Conservation (phyloP, 73 alveolate species). For the Symbiodinium natans region DNA sequence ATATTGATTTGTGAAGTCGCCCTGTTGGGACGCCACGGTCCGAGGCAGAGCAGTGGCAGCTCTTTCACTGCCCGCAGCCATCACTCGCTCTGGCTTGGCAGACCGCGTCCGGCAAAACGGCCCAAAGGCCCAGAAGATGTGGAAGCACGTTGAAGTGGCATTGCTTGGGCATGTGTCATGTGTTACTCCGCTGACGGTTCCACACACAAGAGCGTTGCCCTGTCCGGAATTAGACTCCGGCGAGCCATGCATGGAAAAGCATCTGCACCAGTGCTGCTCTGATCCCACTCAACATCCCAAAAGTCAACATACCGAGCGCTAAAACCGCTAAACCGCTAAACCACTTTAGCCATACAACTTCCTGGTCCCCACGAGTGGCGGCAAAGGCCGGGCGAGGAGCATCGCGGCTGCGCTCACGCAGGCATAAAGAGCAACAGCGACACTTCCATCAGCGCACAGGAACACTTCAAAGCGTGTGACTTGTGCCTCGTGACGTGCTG, state of each 20-base stretch:
- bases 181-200: not conserved
- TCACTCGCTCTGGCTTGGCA: conserved; percentile 24
- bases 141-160: not conserved
- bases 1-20: not conserved
- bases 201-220: conserved; percentile 13
- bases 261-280: conserved; percentile 14
- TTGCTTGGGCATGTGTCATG: not conserved
- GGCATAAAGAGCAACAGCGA: not conserved
- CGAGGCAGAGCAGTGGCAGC: conserved; percentile 27
- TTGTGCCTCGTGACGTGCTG: not conserved
- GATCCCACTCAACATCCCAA: not conserved
- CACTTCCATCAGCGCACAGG: not conserved
- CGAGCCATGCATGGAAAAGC: conserved; percentile 8
- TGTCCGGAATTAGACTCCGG: not conserved
- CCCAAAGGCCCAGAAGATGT: not conserved
- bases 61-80: conserved; percentile 19
- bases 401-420: not conserved
- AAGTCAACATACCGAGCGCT: too few species aligned
- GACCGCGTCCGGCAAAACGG: conserved; percentile 16
- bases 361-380: not conserved
- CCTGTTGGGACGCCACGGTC: conserved; percentile 4
- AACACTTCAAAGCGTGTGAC: not conserved
- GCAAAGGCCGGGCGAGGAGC: not conserved
- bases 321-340: not conserved
- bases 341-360: not conserved